phyloP scores from a whole-genome alignment of 305 asterid species.

The Fraxinus nigra region DNA sequence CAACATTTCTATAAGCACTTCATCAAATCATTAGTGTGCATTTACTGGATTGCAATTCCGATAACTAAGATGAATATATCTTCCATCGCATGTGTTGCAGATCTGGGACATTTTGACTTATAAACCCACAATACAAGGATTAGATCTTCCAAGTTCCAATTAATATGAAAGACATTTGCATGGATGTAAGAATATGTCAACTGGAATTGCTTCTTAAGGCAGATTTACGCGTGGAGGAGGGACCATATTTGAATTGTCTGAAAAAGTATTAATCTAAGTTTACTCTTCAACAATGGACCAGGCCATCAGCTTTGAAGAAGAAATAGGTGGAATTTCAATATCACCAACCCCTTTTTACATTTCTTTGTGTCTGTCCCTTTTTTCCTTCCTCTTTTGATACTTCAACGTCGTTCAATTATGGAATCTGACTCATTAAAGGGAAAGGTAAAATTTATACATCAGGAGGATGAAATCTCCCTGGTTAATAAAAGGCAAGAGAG shows the following conservation, averaged over 20 bases:
- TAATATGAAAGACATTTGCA: neutral
- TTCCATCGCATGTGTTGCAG: neutral
- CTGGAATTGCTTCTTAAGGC: neutral
- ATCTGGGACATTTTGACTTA: neutral
- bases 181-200: neutral
- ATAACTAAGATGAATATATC: neutral
- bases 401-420: neutral
- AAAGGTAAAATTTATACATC: neutral
- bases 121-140: neutral
- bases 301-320: neutral
- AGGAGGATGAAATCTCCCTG: neutral
- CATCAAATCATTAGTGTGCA: neutral
- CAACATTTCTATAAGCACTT: neutral
- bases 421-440: neutral
- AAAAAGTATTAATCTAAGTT: neutral
- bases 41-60: neutral
- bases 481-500: neutral
- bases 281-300: neutral
- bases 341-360: neutral
- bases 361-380: neutral
- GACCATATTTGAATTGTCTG: neutral
- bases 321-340: neutral
- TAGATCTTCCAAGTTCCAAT: neutral
- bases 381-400: neutral
- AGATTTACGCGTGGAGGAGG: neutral